Base-by-base conservation (phyloP, 2,329 filamentous ascomycete genomes). In the Hymenoscyphus occultus region DNA sequence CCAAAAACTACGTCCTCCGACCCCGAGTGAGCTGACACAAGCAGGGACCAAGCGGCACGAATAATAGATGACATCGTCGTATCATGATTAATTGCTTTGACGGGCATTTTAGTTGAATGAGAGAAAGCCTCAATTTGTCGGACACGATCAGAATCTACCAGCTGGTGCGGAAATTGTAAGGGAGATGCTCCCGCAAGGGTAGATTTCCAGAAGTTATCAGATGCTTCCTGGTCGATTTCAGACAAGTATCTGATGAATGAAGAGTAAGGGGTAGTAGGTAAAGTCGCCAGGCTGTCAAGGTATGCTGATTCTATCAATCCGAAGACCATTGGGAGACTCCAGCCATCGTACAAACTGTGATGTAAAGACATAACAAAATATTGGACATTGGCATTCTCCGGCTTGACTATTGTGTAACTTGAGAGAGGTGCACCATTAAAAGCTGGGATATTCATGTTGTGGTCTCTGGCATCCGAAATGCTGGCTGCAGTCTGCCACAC, bases 281-380 rank as follows among this genome's bases (percentile, higher is more conserved):
- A 65, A 85, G 76, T 31, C 60, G 14, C 12, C 39, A 39, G 28
- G 28, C 65, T 6, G 56, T n/a, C 60, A 62, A 63, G 10, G 39
- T 68, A 68, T 9, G 16, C 54, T 13, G 19, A 39, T 39, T 63
- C 39, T 10, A 68, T 56, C 57, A 54, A 42, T 28, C 57, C 14
- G 9, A 64, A 39, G n/a, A 68, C 48, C 4, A 60, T 16, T 42
- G 76, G 74, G 60, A 79, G 70, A 57, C 77, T 79, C 78, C 77
- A 80, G 12, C 82, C 82, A 72, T 84, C 82, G 66, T 84, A 84
- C 1, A 84, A 74, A 5, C 80, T 80, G 61, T 84, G 82, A 64
- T 84, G 82, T 59, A 82, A 77, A 0, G 80, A 80, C 75, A 81
- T 81, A 4, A 82, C 76, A n/a, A 84, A 80, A 31, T 62, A 63